Evolutionary conservation across 2,329 filamentous ascomycete species (phyloP).

Genomic region (Colletotrichum zoysiae): DNA sequence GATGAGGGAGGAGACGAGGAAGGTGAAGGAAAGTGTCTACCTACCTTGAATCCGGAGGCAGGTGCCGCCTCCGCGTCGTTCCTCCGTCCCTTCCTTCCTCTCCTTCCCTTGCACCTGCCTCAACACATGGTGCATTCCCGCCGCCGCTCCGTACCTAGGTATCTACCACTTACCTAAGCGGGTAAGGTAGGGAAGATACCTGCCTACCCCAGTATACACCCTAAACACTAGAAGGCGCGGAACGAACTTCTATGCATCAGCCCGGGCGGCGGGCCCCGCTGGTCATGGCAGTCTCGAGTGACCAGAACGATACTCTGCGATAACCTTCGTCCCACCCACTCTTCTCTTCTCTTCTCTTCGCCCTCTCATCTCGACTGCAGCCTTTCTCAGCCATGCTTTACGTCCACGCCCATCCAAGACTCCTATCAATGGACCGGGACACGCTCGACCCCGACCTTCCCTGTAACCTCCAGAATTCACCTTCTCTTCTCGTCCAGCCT

Average conservation of each 20-base stretch:
- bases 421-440: conserved; percentile 27
- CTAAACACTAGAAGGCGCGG: conserved; percentile 32
- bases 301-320: conserved; percentile 16
- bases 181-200: background rate
- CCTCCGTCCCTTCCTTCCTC: background rate
- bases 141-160: too few relatives aligned
- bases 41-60: background rate
- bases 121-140: conserved; percentile 1
- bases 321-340: conserved; percentile 16
- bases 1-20: background rate
- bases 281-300: conserved; percentile 15
- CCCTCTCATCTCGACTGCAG: background rate
- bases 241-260: conserved; percentile 40
- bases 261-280: conserved; percentile 37
- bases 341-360: too few relatives aligned
- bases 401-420: conserved; percentile 11
- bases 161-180: too few relatives aligned
- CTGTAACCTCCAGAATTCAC: conserved; percentile 24
- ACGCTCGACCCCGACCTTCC: conserved; percentile 11
- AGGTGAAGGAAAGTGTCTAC: background rate
- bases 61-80: background rate
- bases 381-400: conserved; percentile 2
- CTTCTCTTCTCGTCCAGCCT: conserved; percentile 39
- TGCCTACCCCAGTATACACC: background rate
- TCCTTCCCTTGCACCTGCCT: background rate